Conservation (phyloP, 2,329 filamentous ascomycete genomes). For the Hypocreales sp. region DNA sequence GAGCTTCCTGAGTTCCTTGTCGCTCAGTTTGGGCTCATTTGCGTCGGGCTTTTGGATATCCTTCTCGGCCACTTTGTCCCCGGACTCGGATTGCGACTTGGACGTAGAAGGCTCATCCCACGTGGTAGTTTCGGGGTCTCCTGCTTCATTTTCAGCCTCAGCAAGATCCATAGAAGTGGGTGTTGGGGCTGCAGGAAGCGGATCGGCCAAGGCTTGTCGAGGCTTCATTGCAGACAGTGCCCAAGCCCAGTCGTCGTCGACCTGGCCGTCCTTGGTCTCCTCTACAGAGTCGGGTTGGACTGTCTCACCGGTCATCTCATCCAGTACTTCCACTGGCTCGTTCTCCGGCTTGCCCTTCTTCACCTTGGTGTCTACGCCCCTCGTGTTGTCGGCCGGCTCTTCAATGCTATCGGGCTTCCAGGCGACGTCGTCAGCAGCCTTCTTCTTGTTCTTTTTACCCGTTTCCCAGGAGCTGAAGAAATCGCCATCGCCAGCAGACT, state of each 20-base stretch:
- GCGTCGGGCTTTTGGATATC: conserved; percentile 21
- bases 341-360: conserved; percentile 38
- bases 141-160: conserved; percentile 18
- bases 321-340: conserved; percentile 28
- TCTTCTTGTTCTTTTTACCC: conserved; percentile 31
- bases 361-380: conserved; percentile 28
- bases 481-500: conserved; percentile 26
- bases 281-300: conserved; percentile 29
- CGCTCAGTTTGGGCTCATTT: conserved; percentile 28
- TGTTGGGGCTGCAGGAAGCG: conserved; percentile 31
- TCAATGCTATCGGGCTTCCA: conserved; percentile 26
- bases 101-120: conserved; percentile 19
- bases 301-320: conserved; percentile 28
- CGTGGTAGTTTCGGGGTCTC: conserved; percentile 18
- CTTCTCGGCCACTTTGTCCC: conserved; percentile 22
- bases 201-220: conserved; percentile 24
- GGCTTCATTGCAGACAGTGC: conserved; percentile 26
- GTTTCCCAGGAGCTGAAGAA: conserved; percentile 42
- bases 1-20: conserved; percentile 35
- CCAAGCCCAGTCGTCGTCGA: conserved; percentile 29
- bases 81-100: conserved; percentile 22
- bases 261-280: conserved; percentile 25
- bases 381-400: conserved; percentile 25
- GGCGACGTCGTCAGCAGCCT: conserved; percentile 15
- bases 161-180: conserved; percentile 30